phyloP scores from a whole-genome alignment of 2,329 filamentous ascomycete species.

The Microthyrium microscopicum region DNA sequence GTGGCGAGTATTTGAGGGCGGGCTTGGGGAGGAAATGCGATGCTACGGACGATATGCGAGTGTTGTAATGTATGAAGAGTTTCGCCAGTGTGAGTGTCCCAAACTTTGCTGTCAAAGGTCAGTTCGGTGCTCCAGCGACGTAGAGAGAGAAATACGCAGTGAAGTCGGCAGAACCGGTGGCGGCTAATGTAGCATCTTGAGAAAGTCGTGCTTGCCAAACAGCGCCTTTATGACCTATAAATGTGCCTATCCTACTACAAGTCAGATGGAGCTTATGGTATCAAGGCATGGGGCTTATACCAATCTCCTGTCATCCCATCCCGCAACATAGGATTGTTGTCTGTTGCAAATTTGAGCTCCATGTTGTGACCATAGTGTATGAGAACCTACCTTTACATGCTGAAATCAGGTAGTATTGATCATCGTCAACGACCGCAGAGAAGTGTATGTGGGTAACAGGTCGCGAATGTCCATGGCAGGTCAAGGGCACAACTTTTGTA shows the following conservation, averaged over 20 bases:
- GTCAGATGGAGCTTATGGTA: too few species aligned
- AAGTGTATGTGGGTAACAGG: conserved; percentile 86
- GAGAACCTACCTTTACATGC: conserved; percentile 80
- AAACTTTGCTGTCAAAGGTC: conserved; percentile 56
- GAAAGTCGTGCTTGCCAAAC: conserved; percentile 93
- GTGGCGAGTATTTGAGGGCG: conserved; percentile 66
- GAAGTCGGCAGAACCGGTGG: conserved; percentile 91
- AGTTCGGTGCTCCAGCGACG: neutral
- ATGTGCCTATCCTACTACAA: conserved; percentile 94
- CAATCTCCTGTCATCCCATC: conserved; percentile 92
- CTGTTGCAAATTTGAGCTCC: conserved; percentile 28
- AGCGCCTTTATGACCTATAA: conserved; percentile 93
- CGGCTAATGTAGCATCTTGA: conserved; percentile 71
- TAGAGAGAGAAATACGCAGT: conserved; percentile 48
- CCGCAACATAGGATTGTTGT: conserved; percentile 96
- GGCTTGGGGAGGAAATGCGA: conserved; percentile 64
- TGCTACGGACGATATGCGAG: conserved; percentile 84
- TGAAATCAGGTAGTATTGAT: conserved; percentile 81
- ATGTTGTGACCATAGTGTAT: neutral
- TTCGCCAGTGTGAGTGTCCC: conserved; percentile 93
- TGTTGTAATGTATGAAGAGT: conserved; percentile 75
- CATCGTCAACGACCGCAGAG: conserved; percentile 65
- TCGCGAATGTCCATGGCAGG: conserved; percentile 85
- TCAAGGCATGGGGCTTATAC: conserved; percentile 28
- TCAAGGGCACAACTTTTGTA: conserved; percentile 62